These are phyloP conservation scores for Suillus hirtellus DNA, from an alignment of 768 basidiomycete species.

Conservation along the genomic window DNA sequence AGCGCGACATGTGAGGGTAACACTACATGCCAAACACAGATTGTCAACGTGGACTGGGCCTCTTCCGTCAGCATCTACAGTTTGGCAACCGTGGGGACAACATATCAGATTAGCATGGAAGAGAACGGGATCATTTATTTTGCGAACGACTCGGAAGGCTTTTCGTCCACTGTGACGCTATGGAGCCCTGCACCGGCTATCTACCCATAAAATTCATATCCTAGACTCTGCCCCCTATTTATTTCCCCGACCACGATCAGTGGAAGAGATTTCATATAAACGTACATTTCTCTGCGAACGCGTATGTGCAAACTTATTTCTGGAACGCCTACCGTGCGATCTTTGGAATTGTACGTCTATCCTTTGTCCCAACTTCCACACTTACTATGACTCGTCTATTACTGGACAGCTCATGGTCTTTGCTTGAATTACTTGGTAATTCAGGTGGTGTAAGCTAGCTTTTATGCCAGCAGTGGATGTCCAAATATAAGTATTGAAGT, in stretches of 20 bases:
- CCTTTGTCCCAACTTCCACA: too few relatives aligned
- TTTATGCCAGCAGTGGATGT: too few relatives aligned
- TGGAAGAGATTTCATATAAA: too few relatives aligned
- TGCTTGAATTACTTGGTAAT: too few relatives aligned
- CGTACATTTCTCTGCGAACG: too few relatives aligned
- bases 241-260: neutral
- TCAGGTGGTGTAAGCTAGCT: too few relatives aligned
- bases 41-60: slow-evolving; percentile 35
- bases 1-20: slow-evolving; percentile 45
- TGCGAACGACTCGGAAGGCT: slow-evolving; percentile 38
- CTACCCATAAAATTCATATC: neutral
- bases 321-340: too few relatives aligned
- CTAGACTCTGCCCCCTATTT: neutral
- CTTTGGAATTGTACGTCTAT: too few relatives aligned
- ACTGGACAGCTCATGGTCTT: too few relatives aligned
- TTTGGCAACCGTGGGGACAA: slow-evolving; percentile 42
- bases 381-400: too few relatives aligned
- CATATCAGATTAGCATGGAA: slow-evolving; percentile 35
- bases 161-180: slow-evolving; percentile 31
- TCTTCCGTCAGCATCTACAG: slow-evolving; percentile 39
- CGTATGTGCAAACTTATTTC: too few relatives aligned
- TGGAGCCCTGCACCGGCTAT: slow-evolving; percentile 17
- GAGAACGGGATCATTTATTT: slow-evolving; percentile 32
- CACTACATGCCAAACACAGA: slow-evolving; percentile 50
- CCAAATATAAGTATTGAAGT: too few relatives aligned